These are phyloP conservation scores for Botrytis cinerea DNA, from an alignment of 2,329 filamentous ascomycete genomes.

Conservation along the genomic window DNA sequence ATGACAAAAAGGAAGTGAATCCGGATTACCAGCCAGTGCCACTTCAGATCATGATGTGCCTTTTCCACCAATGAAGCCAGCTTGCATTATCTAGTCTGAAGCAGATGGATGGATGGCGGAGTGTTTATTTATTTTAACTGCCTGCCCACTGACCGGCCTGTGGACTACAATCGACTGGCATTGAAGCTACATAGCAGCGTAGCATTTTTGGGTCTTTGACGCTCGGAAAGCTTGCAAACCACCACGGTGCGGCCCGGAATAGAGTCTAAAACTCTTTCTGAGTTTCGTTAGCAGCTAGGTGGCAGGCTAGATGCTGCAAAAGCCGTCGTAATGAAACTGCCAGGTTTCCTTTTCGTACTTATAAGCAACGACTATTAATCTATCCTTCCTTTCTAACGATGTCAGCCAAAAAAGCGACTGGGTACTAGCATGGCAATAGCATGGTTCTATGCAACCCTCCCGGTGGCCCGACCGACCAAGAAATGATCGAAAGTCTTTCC, in stretches of 20 bases:
- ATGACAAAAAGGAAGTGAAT: constrained; percentile 6
- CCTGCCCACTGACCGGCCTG: background rate
- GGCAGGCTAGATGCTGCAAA: background rate
- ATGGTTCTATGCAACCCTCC: constrained; percentile 24
- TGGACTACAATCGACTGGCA: background rate
- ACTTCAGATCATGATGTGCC: background rate
- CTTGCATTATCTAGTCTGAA: background rate
- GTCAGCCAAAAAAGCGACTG: constrained; percentile 9
- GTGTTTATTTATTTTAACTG: background rate
- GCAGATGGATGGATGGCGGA: background rate
- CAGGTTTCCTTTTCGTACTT: background rate
- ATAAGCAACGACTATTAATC: background rate
- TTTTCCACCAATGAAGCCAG: constrained; percentile 9
- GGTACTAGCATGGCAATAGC: constrained; percentile 24
- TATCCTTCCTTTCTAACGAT: constrained; percentile 12
- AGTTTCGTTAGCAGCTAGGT: background rate
- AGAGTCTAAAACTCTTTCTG: background rate
- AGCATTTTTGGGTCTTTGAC: background rate
- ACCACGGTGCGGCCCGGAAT: constrained; percentile 10
- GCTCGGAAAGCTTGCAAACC: background rate
- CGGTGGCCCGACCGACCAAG: constrained; percentile 20
- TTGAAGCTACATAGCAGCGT: background rate
- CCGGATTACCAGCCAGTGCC: background rate
- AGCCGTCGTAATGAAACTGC: background rate
- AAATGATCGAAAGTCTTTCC: constrained; percentile 9